Base-by-base conservation (phyloP, 805 yeast genomes). In the Metschnikowia similis region DNA sequence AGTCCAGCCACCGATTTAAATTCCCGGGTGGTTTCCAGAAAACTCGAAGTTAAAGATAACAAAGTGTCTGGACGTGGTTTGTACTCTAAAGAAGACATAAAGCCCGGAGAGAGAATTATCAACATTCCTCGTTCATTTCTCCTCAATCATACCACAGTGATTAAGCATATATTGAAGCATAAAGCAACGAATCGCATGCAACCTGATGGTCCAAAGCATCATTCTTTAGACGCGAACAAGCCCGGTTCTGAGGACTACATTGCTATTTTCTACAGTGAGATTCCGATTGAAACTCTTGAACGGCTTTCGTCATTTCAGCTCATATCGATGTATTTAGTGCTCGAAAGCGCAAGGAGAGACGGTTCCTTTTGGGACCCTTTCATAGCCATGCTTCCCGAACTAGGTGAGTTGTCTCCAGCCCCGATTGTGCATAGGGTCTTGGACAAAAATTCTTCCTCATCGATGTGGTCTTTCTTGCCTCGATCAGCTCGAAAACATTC, bases 331-430 rank as follows among this genome's bases (percentile, higher is more conserved):
- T 86, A 72, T 56, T 48, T 83, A 2, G 63, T 70, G 4, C 58
- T 79, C 13, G 87, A 83, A 55, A 55, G 48, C 2, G 59, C 58
- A 35, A 62, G 84, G 44, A 65, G 61, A 1, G 39, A 49, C 0
- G 53, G 53, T 2, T 80, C 86, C 1, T 82, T 74, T 59, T 89
- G 95, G 95, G 61, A 64, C 38, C 88, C 89, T 0, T 88, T 88
- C 62, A 64, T 88, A 9, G 74, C 76, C 32, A 77, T 81, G 55
- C 73, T 89, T 50, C 96, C 97, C 0, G 60, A 69, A 0, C 51
- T 70, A 11, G 61, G 66, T 0, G 90, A 85, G 38, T 77, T 89
- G 48, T 56, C 57, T 0, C 54, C 73, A 0, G 72, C 84, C 2
- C 96, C 96, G 1, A 65, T 88, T 36, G 67, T 76, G 0, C 87